Conservation (phyloP, 148 eudicot species). For the Rhododendron simsii region DNA sequence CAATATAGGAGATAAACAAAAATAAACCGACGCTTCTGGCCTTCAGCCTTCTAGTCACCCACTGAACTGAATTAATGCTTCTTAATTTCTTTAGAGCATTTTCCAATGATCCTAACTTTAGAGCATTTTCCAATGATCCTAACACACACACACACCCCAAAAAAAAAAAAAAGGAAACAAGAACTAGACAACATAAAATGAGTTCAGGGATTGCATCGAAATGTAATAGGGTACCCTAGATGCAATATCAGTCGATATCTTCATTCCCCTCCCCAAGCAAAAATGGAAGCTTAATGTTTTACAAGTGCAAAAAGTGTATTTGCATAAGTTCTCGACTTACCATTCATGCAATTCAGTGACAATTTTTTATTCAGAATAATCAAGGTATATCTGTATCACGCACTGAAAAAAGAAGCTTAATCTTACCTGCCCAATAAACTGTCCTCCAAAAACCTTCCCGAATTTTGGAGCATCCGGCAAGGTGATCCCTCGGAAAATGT, state of each 20-base stretch:
- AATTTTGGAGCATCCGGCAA: constrained; percentile 81
- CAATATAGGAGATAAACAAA: neutral
- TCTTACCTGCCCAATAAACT: constrained; percentile 87
- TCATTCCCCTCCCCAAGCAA: neutral
- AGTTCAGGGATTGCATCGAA: neutral
- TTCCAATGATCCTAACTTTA: neutral
- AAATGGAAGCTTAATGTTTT: neutral
- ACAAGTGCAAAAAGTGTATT: neutral
- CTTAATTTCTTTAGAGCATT: neutral
- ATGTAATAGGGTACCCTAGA: neutral
- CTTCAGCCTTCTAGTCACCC: neutral
- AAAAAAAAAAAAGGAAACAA: neutral
- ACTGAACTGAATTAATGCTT: neutral
- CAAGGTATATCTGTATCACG: neutral
- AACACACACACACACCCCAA: too few relatives aligned
- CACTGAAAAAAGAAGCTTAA: constrained; percentile 10
- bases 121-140: neutral
- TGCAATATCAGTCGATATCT: neutral
- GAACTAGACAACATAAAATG: neutral
- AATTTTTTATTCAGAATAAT: neutral
- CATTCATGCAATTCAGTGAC: neutral
- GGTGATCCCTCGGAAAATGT: constrained; percentile 84
- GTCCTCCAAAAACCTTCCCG: constrained; percentile 94
- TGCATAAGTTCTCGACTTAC: neutral
- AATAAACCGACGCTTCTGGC: neutral